Evolutionary conservation across 768 basidiomycete genomes (phyloP).

Genomic region (Suillus decipiens): DNA sequence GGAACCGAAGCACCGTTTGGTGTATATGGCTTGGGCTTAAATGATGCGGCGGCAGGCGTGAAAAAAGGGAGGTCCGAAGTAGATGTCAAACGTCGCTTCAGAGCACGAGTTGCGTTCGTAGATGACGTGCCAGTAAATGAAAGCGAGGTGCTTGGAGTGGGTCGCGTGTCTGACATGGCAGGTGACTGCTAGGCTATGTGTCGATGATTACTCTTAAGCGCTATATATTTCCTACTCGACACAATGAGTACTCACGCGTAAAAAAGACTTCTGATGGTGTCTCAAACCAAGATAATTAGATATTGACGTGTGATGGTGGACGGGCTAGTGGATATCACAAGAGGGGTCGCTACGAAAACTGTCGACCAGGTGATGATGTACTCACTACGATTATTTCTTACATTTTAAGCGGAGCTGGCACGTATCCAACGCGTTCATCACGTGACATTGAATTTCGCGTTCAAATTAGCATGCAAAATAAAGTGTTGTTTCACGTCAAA

Average conservation of each 20-base stretch:
- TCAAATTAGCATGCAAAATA: too few relatives aligned
- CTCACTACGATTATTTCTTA: conserved; percentile 26
- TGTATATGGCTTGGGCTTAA: conserved; percentile 66
- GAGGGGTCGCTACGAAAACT: conserved; percentile 26
- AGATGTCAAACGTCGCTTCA: conserved; percentile 51
- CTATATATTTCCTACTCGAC: background rate
- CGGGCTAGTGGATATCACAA: conserved; percentile 23
- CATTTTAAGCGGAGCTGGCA: conserved; percentile 48
- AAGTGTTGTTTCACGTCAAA: too few relatives aligned
- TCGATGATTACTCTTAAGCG: background rate
- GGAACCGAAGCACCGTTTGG: conserved; percentile 35
- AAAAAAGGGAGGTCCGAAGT: conserved; percentile 60
- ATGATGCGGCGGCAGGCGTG: conserved; percentile 61
- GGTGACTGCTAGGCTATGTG: conserved; percentile 7
- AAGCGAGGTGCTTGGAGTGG: conserved; percentile 20
- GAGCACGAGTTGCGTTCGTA: conserved; percentile 28
- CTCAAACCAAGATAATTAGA: conserved; percentile 4
- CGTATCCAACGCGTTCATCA: conserved; percentile 43
- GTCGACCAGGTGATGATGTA: background rate
- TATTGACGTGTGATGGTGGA: conserved; percentile 2
- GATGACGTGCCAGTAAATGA: conserved; percentile 32
- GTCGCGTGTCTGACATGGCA: conserved; percentile 23
- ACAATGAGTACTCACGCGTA: conserved; percentile 12
- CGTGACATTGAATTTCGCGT: conserved; percentile 30
- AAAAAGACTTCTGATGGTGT: conserved; percentile 7